Conservation (phyloP, 768 basidiomycete species). For the Cystobasidium onofrii region DNA sequence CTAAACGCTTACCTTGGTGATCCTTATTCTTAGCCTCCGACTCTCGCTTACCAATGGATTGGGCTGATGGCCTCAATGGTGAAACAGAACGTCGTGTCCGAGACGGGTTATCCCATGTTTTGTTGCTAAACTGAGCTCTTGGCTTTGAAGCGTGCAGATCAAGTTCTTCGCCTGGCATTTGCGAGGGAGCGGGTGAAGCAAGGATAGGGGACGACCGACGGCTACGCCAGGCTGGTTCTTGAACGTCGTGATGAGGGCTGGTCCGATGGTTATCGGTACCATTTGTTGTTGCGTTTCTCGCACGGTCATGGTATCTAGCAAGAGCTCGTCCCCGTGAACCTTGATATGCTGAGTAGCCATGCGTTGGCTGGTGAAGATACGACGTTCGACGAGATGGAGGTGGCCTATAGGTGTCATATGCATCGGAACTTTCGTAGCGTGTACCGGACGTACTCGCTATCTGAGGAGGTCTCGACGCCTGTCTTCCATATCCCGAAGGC, state of each 20-base stretch:
- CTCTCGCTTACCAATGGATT: no score
- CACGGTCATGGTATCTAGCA: background rate
- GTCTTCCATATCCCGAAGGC: background rate
- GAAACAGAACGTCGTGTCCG: no score
- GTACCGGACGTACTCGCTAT: background rate
- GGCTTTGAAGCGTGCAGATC: background rate
- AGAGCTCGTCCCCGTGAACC: background rate
- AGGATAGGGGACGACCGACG: background rate
- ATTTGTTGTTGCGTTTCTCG: no score
- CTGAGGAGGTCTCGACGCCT: background rate
- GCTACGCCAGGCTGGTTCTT: background rate
- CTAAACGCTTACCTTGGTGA: no score
- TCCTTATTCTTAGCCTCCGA: no score
- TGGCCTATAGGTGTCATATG: background rate
- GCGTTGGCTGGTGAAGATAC: no score
- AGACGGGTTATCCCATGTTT: no score
- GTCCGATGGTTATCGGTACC: background rate
- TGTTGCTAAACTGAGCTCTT: no score
- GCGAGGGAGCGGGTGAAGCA: background rate
- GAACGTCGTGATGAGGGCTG: background rate
- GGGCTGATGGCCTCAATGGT: no score
- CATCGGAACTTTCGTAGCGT: background rate
- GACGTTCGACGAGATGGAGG: background rate
- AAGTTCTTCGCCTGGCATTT: background rate
- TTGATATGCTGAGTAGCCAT: no score